Evolutionary conservation across 495 filamentous ascomycete genomes (phyloP).

Genomic region (Halenospora varia): DNA sequence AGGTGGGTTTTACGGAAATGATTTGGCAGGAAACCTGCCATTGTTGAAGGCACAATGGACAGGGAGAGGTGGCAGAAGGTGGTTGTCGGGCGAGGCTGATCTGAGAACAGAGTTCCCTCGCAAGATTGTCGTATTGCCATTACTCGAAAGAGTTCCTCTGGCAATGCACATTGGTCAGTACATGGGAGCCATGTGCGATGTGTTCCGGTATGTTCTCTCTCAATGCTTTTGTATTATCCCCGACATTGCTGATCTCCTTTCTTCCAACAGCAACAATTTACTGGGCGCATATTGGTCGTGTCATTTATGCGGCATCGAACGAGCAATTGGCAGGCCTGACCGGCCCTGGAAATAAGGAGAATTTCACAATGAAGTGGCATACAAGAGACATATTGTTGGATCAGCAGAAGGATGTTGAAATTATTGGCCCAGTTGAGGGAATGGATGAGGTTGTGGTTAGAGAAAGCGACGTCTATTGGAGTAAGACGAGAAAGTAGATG

Average conservation of each 20-base stretch:
- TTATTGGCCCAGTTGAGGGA: constrained; percentile 42
- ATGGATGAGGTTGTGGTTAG: constrained; percentile 41
- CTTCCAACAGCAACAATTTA: constrained; percentile 30
- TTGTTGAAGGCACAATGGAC: no score
- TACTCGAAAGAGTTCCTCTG: constrained; percentile 45
- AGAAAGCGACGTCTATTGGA: constrained; percentile 45
- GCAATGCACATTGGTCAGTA: constrained; percentile 46
- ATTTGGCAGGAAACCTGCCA: no score
- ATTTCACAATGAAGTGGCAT: constrained; percentile 49
- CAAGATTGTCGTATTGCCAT: constrained; percentile 45
- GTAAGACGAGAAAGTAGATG: constrained; percentile 25
- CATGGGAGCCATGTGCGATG: constrained; percentile 57
- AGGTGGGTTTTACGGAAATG: no score
- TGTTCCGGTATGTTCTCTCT: constrained; percentile 28
- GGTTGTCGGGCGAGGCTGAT: constrained; percentile 2
- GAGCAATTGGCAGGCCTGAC: constrained; percentile 40
- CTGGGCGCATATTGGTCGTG: constrained; percentile 52
- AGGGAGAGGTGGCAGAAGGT: neutral
- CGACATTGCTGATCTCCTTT: neutral
- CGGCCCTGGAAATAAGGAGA: constrained; percentile 44
- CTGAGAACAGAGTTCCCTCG: constrained; percentile 31
- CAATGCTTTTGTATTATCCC: neutral
- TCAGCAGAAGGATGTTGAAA: constrained; percentile 43
- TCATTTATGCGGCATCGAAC: constrained; percentile 50
- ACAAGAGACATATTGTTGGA: constrained; percentile 41